phyloP scores from a whole-genome alignment of 2,329 filamentous ascomycete species.

The Sporothrix euskadiensis region DNA sequence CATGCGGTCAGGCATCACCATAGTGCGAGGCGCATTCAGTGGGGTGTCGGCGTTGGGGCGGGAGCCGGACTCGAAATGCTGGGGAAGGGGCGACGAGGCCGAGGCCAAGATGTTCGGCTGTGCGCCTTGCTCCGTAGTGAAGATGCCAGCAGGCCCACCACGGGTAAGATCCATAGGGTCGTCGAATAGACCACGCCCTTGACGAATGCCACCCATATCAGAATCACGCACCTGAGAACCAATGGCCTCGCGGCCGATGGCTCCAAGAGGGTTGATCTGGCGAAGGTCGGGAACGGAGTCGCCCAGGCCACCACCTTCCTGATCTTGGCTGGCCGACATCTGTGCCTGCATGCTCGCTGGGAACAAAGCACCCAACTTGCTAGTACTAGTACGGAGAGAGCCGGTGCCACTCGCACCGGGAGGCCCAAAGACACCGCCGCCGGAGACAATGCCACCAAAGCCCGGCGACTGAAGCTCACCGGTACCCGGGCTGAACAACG shows the following conservation, averaged over 20 bases:
- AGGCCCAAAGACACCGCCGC: slow-evolving; percentile 30
- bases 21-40: slow-evolving; percentile 68
- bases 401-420: slow-evolving; percentile 56
- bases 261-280: slow-evolving; percentile 62
- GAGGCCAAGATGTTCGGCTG: slow-evolving; percentile 36
- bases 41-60: slow-evolving; percentile 53
- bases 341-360: slow-evolving; percentile 87
- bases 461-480: slow-evolving; percentile 75
- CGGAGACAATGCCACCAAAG: slow-evolving; percentile 56
- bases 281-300: slow-evolving; percentile 62
- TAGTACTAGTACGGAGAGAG: slow-evolving; percentile 67
- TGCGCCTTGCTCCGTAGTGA: slow-evolving; percentile 32
- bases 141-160: slow-evolving; percentile 17
- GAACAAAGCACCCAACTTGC: slow-evolving; percentile 85
- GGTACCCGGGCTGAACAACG: slow-evolving; percentile 72
- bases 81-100: slow-evolving; percentile 26
- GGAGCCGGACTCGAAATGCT: slow-evolving; percentile 40
- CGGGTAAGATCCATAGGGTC: slow-evolving; percentile 29
- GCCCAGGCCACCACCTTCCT: slow-evolving; percentile 61
- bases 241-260: slow-evolving; percentile 65
- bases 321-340: slow-evolving; percentile 60
- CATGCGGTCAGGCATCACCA: slow-evolving; percentile 99
- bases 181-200: slow-evolving; percentile 39
- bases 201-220: slow-evolving; percentile 57
- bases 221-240: slow-evolving; percentile 56